Evolutionary conservation across 495 filamentous ascomycete genomes (phyloP).

Genomic region (Pyrenopolyporus hunteri): DNA sequence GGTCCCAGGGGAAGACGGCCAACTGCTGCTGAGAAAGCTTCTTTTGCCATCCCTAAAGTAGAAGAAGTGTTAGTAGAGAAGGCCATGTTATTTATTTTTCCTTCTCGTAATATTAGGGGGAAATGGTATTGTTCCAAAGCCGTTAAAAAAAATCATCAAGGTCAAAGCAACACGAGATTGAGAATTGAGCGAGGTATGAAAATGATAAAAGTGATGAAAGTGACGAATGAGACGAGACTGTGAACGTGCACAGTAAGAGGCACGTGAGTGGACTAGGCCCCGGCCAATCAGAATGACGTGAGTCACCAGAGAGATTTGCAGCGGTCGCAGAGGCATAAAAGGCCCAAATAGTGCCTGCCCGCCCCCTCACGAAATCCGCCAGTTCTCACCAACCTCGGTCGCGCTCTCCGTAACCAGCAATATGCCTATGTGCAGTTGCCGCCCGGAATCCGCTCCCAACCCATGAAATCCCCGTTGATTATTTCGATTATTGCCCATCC

Average conservation of each 20-base stretch:
- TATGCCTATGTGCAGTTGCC: not conserved
- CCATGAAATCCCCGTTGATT: conserved; percentile 6
- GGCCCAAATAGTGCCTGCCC: conserved; percentile 62
- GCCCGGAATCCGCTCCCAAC: not conserved
- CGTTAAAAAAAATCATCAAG: not conserved
- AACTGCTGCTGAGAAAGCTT: conserved; percentile 82
- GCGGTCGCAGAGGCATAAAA: conserved; percentile 52
- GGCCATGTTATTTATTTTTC: not conserved
- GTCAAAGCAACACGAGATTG: not conserved
- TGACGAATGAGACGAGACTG: conserved; percentile 8
- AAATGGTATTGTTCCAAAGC: not conserved
- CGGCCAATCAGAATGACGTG: conserved; percentile 37
- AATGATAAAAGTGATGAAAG: conserved; percentile 1
- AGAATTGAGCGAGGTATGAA: not conserved
- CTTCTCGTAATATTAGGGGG: not conserved
- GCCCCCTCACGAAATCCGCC: conserved; percentile 53
- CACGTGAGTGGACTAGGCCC: conserved; percentile 39
- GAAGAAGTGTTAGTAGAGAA: conserved; percentile 34
- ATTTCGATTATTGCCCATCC: no score
- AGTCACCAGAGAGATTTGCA: conserved; percentile 39
- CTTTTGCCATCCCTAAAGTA: conserved; percentile 88
- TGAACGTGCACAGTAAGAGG: conserved; percentile 39
- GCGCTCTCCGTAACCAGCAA: conserved; percentile 22
- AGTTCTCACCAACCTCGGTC: conserved; percentile 50
- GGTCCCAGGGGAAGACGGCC: conserved; percentile 95